Conservation (phyloP, 2,329 filamentous ascomycete species). For the Exophiala bonariae region DNA sequence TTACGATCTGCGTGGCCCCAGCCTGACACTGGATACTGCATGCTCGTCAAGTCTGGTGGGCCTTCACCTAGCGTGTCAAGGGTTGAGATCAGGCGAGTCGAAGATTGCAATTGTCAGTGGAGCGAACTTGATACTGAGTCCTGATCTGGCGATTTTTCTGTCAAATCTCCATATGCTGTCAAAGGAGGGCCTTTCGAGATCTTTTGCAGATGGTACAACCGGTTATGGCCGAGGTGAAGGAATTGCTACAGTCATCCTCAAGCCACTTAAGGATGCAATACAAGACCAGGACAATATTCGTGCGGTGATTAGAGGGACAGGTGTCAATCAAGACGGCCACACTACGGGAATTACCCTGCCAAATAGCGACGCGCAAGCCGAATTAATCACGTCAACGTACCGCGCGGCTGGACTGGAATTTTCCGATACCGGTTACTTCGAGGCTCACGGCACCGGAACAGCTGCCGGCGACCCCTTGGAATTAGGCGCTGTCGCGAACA, state of each 20-base stretch:
- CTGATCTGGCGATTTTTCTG: neutral
- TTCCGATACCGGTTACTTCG: constrained; percentile 31
- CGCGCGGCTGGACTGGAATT: constrained; percentile 37
- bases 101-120: constrained; percentile 38
- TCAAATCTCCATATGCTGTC: constrained; percentile 17
- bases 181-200: constrained; percentile 30
- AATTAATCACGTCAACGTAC: neutral
- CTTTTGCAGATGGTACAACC: constrained; percentile 31
- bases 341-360: constrained; percentile 15
- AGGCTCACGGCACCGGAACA: constrained; percentile 45
- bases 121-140: constrained; percentile 3
- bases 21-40: constrained; percentile 59
- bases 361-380: constrained; percentile 15
- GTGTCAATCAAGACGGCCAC: constrained; percentile 34
- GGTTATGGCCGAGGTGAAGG: constrained; percentile 39
- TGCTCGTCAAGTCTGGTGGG: constrained; percentile 50
- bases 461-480: constrained; percentile 30
- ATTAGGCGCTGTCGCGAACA: constrained; percentile 1
- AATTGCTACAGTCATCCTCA: constrained; percentile 35
- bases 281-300: constrained; percentile 37
- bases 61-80: constrained; percentile 25
- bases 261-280: constrained; percentile 34
- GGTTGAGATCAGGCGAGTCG: constrained; percentile 48
- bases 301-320: constrained; percentile 36
- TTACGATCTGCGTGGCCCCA: constrained; percentile 32